Conservation (phyloP, 331 rosid genomes). For the Rhamnella rubrinervis region DNA sequence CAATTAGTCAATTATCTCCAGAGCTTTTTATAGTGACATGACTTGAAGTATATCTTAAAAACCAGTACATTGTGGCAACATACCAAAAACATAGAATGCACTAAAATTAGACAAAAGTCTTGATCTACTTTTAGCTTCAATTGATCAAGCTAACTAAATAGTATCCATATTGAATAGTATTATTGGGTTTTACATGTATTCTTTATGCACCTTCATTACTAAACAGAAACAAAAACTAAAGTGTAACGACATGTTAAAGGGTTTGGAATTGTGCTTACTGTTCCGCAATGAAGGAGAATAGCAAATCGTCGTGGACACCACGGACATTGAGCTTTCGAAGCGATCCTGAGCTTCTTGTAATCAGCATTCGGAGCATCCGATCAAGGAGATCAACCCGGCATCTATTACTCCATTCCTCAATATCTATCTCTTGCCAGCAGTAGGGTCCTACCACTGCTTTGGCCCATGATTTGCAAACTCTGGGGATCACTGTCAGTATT, state of each 20-base stretch:
- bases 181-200: not conserved
- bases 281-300: conserved; percentile 75
- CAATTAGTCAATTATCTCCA: conserved; percentile 1
- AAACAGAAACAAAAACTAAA: not conserved
- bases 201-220: not conserved
- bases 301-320: conserved; percentile 51
- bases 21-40: too few relatives aligned
- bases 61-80: too few relatives aligned
- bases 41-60: too few relatives aligned
- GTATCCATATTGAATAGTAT: too few relatives aligned
- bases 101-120: too few relatives aligned
- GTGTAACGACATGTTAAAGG: not conserved
- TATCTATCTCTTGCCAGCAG: conserved; percentile 95
- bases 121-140: too few relatives aligned
- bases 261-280: conserved; percentile 55
- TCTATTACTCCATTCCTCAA: conserved; percentile 74
- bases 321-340: conserved; percentile 78
- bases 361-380: conserved; percentile 63
- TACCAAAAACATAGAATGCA: too few relatives aligned
- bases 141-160: too few relatives aligned
- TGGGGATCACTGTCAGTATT: conserved; percentile 69
- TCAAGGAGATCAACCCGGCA: conserved; percentile 59
- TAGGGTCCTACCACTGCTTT: conserved; percentile 70
- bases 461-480: conserved; percentile 90
- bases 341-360: conserved; percentile 73